Percentiles rank a stretch among this genome's conserved stretches.
These are phyloP conservation scores for Nannochloropsis oceanica DNA, from an alignment of 108 stramenopile genomes.

Conservation along the genomic window DNA sequence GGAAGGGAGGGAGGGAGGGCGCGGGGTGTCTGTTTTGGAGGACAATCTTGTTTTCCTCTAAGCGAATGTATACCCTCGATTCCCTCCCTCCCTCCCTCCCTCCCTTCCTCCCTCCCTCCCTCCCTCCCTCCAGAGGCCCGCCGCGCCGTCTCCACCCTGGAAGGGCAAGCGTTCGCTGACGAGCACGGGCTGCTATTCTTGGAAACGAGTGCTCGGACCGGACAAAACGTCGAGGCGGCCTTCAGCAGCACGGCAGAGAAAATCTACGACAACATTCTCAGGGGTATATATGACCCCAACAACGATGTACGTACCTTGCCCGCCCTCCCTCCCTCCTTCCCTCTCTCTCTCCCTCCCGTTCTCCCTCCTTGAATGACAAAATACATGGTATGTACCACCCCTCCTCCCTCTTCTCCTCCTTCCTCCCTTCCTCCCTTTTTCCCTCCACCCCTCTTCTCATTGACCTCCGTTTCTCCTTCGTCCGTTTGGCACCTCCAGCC, in stretches of 20 bases:
- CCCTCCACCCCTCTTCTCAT: not conserved
- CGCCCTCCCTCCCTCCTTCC: not conserved
- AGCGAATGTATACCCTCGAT: not conserved
- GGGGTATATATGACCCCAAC: constrained; percentile 84
- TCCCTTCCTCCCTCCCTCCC: not conserved
- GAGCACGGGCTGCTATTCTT: constrained; percentile 91
- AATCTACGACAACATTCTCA: constrained; percentile 88
- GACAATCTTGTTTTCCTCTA: too few relatives aligned
- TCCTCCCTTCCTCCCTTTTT: not conserved
- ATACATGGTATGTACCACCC: not conserved
- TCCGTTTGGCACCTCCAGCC: not conserved
- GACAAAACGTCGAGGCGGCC: constrained; percentile 91
- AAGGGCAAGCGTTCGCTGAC: constrained; percentile 74
- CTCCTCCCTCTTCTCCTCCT: not conserved
- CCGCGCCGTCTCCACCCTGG: constrained; percentile 14
- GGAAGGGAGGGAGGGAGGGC: not conserved
- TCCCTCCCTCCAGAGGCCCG: not conserved
- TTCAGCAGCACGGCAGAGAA: constrained; percentile 92
- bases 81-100: not conserved
- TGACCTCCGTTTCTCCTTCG: not conserved
- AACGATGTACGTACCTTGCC: constrained; percentile 58
- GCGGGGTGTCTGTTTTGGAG: too few relatives aligned
- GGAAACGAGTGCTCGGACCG: constrained; percentile 95
- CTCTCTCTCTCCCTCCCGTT: not conserved
- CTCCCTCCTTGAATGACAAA: not conserved